These are phyloP conservation scores for Lecanicillium sp. DNA, from an alignment of 2,329 filamentous ascomycete genomes.

Conservation along the genomic window DNA sequence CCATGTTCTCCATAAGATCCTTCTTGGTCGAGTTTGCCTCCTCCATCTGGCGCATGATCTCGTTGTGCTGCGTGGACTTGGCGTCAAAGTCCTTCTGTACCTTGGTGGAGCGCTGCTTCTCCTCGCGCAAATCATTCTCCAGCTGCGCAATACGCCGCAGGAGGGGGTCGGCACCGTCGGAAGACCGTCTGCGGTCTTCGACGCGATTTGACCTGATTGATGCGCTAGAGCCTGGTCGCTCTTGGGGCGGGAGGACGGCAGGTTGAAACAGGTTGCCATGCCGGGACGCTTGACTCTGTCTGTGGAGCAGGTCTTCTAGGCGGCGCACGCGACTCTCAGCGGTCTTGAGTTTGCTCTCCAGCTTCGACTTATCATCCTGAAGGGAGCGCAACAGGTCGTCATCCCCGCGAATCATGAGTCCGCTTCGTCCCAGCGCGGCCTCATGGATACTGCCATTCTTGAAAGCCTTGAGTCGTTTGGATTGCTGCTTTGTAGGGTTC, in stretches of 20 bases:
- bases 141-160: conserved; percentile 52
- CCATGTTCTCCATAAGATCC: conserved; percentile 90
- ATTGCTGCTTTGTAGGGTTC: conserved; percentile 77
- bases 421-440: conserved; percentile 78
- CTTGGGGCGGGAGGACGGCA: conserved; percentile 38
- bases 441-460: conserved; percentile 96
- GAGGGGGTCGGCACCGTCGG: conserved; percentile 41
- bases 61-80: conserved; percentile 50
- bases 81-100: conserved; percentile 65
- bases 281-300: conserved; percentile 60
- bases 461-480: conserved; percentile 84
- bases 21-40: conserved; percentile 89
- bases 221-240: conserved; percentile 44
- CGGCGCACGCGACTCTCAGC: conserved; percentile 85
- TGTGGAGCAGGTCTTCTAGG: conserved; percentile 85
- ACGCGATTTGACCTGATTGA: conserved; percentile 40
- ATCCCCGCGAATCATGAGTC: conserved; percentile 77
- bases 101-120: conserved; percentile 60
- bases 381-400: conserved; percentile 72
- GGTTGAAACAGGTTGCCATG: conserved; percentile 51
- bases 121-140: conserved; percentile 70
- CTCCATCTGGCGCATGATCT: conserved; percentile 64
- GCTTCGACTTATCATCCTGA: conserved; percentile 73
- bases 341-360: conserved; percentile 71
- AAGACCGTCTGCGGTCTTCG: conserved; percentile 41